Evolutionary conservation across 2,329 filamentous ascomycete species (phyloP), one percentile per base, ranked within the genome.

Genomic region (Fusarium mexicanum): DNA sequence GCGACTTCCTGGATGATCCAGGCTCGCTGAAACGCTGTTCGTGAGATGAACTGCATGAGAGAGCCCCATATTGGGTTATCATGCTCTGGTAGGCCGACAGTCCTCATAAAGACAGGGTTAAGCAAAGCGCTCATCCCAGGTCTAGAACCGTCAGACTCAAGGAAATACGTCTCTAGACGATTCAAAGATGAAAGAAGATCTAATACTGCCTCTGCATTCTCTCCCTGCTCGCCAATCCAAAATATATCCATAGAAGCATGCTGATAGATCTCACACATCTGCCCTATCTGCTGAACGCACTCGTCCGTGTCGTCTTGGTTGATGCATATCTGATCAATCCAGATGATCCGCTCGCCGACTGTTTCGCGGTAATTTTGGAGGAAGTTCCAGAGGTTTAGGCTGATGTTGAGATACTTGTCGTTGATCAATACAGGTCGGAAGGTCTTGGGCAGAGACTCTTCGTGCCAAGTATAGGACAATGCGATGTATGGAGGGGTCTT

Each of bases 291-390:
- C 35, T 41, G 51, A 22, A 41, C 16, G 4, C 51, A 41, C 20
- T 55, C 35, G 2, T 29, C 51, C 14, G 3, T 13, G 35, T 55
- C 35, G 1, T 41, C 35, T 41, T 55, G 51, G 8, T 55, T 55
- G 5, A 55, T 55, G 26, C 24, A 55, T n/a, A 40, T 55, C 16
- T 41, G 51, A 17, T 55, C 51, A 8, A 55, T 55, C 51, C 35
- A 55, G 4, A 55, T 55, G 16, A 41, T 41, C 0, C 51, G 51
- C 14, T 55, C 35, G 1, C 51, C 20, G 0, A 14, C 14, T 29
- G 51, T 55, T n/a, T 55, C 20, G 5, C 24, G 51, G 11, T 55
- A 55, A 17, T 55, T 55, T 0, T 55, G 51, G 1, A 55, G 51
- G 0, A 55, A 55, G 20, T 55, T 55, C 35, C 14, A 55, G 9